Evolutionary conservation across 1,284 basidiomycete genomes (phyloP).

Genomic region (Apiotrichum domesticum): DNA sequence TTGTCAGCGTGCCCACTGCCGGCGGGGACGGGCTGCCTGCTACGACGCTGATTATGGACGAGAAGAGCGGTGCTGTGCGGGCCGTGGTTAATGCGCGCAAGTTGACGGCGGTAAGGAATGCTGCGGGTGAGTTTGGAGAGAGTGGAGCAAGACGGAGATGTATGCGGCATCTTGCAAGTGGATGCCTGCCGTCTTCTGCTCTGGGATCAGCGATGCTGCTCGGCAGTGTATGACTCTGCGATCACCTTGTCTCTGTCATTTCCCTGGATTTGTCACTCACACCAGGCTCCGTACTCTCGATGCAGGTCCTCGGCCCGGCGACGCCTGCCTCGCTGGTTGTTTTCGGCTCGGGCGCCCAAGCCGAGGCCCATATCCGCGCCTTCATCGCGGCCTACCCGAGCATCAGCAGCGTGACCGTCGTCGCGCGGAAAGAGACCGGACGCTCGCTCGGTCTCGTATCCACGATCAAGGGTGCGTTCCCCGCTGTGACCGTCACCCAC

Average conservation of each 20-base stretch:
- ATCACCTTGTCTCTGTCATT: neutral
- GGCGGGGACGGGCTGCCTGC: conserved; percentile 61
- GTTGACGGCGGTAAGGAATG: conserved; percentile 72
- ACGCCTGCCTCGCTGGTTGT: conserved; percentile 55
- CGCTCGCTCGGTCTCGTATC: conserved; percentile 52
- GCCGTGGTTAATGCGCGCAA: conserved; percentile 69
- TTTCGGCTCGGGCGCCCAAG: conserved; percentile 64
- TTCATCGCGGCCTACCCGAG: conserved; percentile 58
- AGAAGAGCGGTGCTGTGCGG: conserved; percentile 58
- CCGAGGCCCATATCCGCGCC: conserved; percentile 62
- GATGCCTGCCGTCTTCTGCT: no score
- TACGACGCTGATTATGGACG: conserved; percentile 68
- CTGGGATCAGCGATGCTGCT: no score
- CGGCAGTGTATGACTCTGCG: no score
- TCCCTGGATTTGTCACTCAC: neutral
- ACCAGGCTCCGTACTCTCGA: conserved; percentile 66
- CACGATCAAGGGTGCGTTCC: conserved; percentile 48
- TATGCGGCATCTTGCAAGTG: no score
- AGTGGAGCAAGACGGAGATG: no score
- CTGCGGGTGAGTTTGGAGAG: conserved; percentile 56
- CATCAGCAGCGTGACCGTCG: conserved; percentile 55
- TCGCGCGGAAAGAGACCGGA: conserved; percentile 58
- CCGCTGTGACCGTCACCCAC: conserved; percentile 34
- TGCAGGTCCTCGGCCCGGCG: conserved; percentile 49
- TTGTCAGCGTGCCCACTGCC: conserved; percentile 60